Base-by-base conservation (phyloP, 2,329 filamentous ascomycete genomes). In the Colletotrichum eleusines region DNA sequence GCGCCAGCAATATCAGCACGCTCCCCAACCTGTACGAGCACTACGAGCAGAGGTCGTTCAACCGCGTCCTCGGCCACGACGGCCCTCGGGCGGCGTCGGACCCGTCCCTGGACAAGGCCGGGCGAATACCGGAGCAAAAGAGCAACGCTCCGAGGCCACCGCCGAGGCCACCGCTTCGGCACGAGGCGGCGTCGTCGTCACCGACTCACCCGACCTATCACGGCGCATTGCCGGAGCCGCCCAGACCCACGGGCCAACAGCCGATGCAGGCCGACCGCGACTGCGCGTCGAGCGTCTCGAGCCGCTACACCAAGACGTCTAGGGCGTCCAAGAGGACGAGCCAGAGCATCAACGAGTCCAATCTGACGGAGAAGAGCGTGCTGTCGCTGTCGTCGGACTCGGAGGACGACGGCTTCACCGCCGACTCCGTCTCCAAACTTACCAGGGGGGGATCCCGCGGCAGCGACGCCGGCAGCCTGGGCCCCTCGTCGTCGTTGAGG, bases 301-400 rank as follows among this genome's bases (percentile, higher is more conserved):
- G 87, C 67, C 83, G 85, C 46, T 84, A 88, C 64, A 89, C 86
- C 1, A 82, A 85, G 51, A 87, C 85, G 0, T 89, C 87, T 1
- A 87, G 85, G 74, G 84, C 84, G 0, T 88, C 87, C 0, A 85
- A 81, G 69, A 83, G 81, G 20, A 87, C 86, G 0, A 80, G 81
- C 12, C 81, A 76, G 38, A 88, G 86, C 73, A 78, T 88, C 20
- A 77, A 83, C 8, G 84, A 85, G 44, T 81, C 85, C 2, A 87
- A 90, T 71, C 79, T 89, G 7, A 82, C 87, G 51, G 83, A 87
- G 62, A 87, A 82, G 69, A 89, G 88, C 71, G 82, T 90, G 1
- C 78, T 90, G 18, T 86, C 87, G 1, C 81, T 90, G 1, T 89
- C 87, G 1, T 89, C 87, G 0, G 87, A 89, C 71, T 89, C 87